Percentiles rank a stretch among this genome's conserved stretches.
These are phyloP conservation scores for Phymatotrichopsis omnivora DNA, from an alignment of 2,329 filamentous ascomycete genomes.

Conservation along the genomic window DNA sequence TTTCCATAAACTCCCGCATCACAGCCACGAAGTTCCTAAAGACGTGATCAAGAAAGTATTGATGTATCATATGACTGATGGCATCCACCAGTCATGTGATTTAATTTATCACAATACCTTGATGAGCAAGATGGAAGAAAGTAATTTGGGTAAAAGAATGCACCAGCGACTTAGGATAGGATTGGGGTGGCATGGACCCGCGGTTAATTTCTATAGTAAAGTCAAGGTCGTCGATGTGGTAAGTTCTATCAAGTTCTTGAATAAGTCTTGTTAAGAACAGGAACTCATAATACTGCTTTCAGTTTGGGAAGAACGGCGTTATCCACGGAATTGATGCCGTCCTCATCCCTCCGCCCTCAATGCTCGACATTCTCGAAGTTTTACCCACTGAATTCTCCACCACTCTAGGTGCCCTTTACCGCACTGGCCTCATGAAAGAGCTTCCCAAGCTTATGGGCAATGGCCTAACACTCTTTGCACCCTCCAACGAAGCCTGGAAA, in stretches of 20 bases:
- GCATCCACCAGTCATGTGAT: constrained; percentile 12
- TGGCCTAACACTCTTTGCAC: constrained; percentile 71
- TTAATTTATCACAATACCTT: constrained; percentile 23
- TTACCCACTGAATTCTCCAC: constrained; percentile 67
- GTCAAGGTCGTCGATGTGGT: constrained; percentile 62
- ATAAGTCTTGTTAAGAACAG: not conserved
- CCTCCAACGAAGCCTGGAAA: constrained; percentile 69
- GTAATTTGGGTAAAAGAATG: constrained; percentile 15
- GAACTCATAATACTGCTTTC: not conserved
- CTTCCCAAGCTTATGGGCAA: constrained; percentile 40
- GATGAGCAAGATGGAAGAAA: constrained; percentile 13
- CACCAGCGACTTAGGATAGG: constrained; percentile 62
- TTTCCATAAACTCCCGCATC: constrained; percentile 54
- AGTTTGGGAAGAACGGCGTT: constrained; percentile 67
- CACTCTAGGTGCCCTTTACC: constrained; percentile 60
- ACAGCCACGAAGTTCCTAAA: constrained; percentile 53
- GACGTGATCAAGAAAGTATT: constrained; percentile 60
- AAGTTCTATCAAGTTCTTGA: constrained; percentile 33
- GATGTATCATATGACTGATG: constrained; percentile 60
- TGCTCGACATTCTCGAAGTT: constrained; percentile 53
- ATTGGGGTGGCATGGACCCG: constrained; percentile 51
- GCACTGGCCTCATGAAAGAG: constrained; percentile 58
- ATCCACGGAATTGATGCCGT: constrained; percentile 67
- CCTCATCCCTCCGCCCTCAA: constrained; percentile 62
- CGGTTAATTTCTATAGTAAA: constrained; percentile 66